Conservation (phyloP, 139 green algal species). For the Coelastrella sp. region DNA sequence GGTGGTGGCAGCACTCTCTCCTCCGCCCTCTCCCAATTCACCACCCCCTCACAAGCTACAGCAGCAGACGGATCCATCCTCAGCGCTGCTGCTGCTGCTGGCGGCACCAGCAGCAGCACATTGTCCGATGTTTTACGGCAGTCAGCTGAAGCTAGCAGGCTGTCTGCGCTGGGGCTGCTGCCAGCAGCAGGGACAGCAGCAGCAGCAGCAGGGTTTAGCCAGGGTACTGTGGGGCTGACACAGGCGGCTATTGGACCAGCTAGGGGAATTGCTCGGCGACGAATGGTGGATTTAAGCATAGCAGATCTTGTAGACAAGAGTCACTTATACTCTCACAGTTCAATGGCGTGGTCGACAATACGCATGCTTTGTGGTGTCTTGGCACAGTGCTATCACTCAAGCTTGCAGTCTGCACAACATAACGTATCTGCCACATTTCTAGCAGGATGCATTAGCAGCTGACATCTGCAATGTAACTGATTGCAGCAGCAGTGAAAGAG, state of each 20-base stretch:
- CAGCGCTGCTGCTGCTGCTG: background rate
- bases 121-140: background rate
- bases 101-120: background rate
- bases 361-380: too few species aligned
- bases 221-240: background rate
- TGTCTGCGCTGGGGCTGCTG: background rate
- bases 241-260: conserved; percentile 9
- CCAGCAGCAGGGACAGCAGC: background rate
- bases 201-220: background rate
- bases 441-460: too few species aligned
- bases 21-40: background rate
- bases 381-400: too few species aligned
- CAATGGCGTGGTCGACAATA: too few species aligned
- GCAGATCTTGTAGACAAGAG: too few species aligned
- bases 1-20: background rate
- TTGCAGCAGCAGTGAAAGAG: too few species aligned
- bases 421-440: too few species aligned
- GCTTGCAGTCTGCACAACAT: too few species aligned
- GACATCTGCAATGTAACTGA: too few species aligned
- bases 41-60: background rate
- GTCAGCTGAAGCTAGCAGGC: background rate
- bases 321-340: too few species aligned
- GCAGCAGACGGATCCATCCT: background rate
- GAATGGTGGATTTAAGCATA: too few species aligned
- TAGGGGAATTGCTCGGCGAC: background rate